Evolutionary conservation across 2,329 filamentous ascomycete species (phyloP), one percentile per base, ranked within the genome.

Genomic region (Blastomyces gilchristii): DNA sequence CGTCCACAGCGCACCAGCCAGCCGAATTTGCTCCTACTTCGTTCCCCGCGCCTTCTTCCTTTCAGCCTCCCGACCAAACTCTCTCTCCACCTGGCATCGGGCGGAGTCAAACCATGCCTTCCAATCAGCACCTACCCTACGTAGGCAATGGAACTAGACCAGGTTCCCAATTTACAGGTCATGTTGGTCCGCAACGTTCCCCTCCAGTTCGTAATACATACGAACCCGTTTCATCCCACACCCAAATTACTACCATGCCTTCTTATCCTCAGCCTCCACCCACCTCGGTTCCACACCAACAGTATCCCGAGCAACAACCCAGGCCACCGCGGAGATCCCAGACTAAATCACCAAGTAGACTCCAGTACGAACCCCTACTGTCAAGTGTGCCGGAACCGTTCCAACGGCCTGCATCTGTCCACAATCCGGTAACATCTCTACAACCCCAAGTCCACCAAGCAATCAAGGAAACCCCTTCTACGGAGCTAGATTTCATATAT

Each of bases 301-400:
- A 41, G 3, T 31, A 8, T 22, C 52, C 22, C 16, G 60, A 62
- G 12, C 28, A 39, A 22, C 71, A 69, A n/a, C 69, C 73, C 39
- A 72, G 72, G 7, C 77, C 79, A 57, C 79, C 78, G 28, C 75
- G 72, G 60, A 76, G 83, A 58, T 82, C 84, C 43, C 79, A 81
- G 65, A 85, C 84, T 4, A 83, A 85, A 64, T 86, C 84, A 54
- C 85, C 85, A 25, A 78, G 82, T n/a, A 77, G 79, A 62, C 78
- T 79, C 43, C 78, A 81, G 70, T 79, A 80, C 64, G 77, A 77
- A 18, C 78, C 81, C 11, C 74, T 74, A 28, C 73, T 75, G 50
- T 72, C 76, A 47, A 72, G 74, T n/a, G 69, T 71, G 14, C 71
- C 77, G 22, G 79, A 83, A 62, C 75, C 77, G 28, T 75, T 79